These are phyloP conservation scores for Musa troglodytarum DNA, from an alignment of 176 grass and related monocot species.

Conservation along the genomic window DNA sequence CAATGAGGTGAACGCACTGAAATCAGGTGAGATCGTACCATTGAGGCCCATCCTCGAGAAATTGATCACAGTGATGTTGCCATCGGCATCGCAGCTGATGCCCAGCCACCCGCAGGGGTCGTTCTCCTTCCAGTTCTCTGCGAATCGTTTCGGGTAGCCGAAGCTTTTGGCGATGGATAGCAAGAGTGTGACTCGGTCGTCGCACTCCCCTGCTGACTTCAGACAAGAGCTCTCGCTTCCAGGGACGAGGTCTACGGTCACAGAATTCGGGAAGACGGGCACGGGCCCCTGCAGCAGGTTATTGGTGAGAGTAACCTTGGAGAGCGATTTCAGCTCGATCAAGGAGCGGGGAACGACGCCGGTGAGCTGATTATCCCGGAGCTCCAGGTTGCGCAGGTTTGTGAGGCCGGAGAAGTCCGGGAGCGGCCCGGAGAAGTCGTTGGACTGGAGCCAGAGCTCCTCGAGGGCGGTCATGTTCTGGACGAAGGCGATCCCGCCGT, in stretches of 20 bases:
- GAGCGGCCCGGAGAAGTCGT: constrained; percentile 28
- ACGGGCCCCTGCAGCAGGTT: constrained; percentile 33
- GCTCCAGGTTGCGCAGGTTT: constrained; percentile 10
- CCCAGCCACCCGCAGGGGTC: constrained; percentile 13
- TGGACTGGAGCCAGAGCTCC: constrained; percentile 13
- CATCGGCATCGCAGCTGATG: constrained; percentile 10
- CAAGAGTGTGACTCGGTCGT: constrained; percentile 1
- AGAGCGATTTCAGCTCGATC: constrained; percentile 20
- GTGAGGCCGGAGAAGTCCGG: constrained; percentile 27
- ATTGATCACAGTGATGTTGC: not conserved
- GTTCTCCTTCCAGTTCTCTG: constrained; percentile 13
- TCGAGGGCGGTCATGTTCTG: constrained; percentile 22
- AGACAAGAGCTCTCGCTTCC: constrained; percentile 15
- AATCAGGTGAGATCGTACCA: constrained; percentile 16
- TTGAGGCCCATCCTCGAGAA: constrained; percentile 6
- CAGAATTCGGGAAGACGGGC: constrained; percentile 15
- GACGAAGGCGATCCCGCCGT: constrained; percentile 13
- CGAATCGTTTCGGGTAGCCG: constrained; percentile 1
- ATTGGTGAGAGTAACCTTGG: constrained; percentile 8
- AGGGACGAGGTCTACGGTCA: not conserved
- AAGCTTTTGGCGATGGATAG: constrained; percentile 12
- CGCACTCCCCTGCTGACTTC: not conserved
- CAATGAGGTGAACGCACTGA: constrained; percentile 3
- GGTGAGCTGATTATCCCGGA: constrained; percentile 34
- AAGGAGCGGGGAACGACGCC: constrained; percentile 30